These are phyloP conservation scores for Zygnema circumcarinatum DNA, from an alignment of 139 green algal genomes.

Conservation along the genomic window DNA sequence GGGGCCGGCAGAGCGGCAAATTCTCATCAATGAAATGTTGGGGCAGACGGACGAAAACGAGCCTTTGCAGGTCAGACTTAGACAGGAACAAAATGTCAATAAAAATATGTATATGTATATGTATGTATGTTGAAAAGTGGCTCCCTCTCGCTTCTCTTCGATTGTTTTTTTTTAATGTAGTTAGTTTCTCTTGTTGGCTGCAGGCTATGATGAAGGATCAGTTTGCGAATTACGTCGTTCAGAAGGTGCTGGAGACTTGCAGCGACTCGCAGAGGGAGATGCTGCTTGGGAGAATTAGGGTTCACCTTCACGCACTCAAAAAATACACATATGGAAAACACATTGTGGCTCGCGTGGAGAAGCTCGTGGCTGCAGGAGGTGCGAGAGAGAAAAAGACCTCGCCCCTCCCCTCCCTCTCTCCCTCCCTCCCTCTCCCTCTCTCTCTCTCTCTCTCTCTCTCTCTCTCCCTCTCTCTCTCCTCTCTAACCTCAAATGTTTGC, in stretches of 20 bases:
- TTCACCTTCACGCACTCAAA: constrained; percentile 80
- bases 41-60: constrained; percentile 62
- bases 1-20: constrained; percentile 65
- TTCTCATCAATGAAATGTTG: constrained; percentile 77
- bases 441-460: constrained; percentile 17
- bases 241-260: constrained; percentile 75
- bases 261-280: constrained; percentile 74
- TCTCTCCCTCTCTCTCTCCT: constrained; percentile 7
- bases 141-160: too few species aligned
- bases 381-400: neutral
- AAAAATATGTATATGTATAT: too few species aligned
- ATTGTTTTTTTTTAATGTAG: too few species aligned
- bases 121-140: too few species aligned
- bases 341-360: constrained; percentile 89
- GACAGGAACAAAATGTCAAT: too few species aligned
- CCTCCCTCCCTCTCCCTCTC: neutral
- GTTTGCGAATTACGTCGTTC: constrained; percentile 76
- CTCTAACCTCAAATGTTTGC: neutral
- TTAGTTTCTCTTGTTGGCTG: constrained; percentile 1
- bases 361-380: constrained; percentile 60
- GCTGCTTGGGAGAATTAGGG: constrained; percentile 74
- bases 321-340: constrained; percentile 92
- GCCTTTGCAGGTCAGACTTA: constrained; percentile 68
- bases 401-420: neutral
- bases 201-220: constrained; percentile 87